A percentile compares a stretch with the other conserved stretches of the same genome.
Evolutionary conservation across 2,329 filamentous ascomycete species (phyloP).

Genomic region (Xylaria sp.): DNA sequence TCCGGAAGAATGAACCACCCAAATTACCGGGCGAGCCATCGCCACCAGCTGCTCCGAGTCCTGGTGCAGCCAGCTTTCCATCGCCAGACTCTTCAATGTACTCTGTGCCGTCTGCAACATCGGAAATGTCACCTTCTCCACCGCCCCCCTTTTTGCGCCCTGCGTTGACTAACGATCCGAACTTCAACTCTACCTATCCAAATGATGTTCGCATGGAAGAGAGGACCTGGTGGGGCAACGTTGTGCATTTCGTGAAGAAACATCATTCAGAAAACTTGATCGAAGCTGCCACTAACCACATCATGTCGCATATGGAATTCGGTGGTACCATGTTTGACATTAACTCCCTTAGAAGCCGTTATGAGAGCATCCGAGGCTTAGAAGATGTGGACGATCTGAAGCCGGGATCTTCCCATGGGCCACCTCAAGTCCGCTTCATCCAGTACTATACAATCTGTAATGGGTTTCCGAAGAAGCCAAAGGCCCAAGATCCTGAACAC

Average conservation of each 20-base stretch:
- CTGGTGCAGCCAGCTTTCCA: slow-evolving; percentile 16
- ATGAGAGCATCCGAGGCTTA: slow-evolving; percentile 62
- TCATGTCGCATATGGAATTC: slow-evolving; percentile 79
- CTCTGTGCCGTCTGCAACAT: slow-evolving; percentile 24
- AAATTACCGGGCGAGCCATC: slow-evolving; percentile 22
- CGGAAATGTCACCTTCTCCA: slow-evolving; percentile 17
- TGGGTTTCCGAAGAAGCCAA: slow-evolving; percentile 56
- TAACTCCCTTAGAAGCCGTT: slow-evolving; percentile 61
- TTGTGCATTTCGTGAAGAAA: slow-evolving; percentile 75
- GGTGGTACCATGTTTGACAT: slow-evolving; percentile 76
- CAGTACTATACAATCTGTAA: slow-evolving; percentile 90
- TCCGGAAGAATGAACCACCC: slow-evolving; percentile 43
- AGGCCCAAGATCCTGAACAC: slow-evolving; percentile 22
- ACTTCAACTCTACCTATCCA: slow-evolving; percentile 68
- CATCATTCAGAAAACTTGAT: slow-evolving; percentile 65
- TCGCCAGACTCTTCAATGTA: slow-evolving; percentile 24
- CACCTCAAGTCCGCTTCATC: slow-evolving; percentile 64
- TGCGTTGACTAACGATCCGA: slow-evolving; percentile 45
- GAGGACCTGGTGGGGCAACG: slow-evolving; percentile 60
- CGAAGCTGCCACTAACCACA: slow-evolving; percentile 64
- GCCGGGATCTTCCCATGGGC: slow-evolving; percentile 32
- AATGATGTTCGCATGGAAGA: slow-evolving; percentile 69
- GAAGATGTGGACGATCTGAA: slow-evolving; percentile 62
- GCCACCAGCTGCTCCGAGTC: slow-evolving; percentile 14
- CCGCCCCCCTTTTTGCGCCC: slow-evolving; percentile 16